Evolutionary conservation across 228 moss, liverwort and hornwort species (phyloP).

Genomic region (Sphagnum fallax): DNA sequence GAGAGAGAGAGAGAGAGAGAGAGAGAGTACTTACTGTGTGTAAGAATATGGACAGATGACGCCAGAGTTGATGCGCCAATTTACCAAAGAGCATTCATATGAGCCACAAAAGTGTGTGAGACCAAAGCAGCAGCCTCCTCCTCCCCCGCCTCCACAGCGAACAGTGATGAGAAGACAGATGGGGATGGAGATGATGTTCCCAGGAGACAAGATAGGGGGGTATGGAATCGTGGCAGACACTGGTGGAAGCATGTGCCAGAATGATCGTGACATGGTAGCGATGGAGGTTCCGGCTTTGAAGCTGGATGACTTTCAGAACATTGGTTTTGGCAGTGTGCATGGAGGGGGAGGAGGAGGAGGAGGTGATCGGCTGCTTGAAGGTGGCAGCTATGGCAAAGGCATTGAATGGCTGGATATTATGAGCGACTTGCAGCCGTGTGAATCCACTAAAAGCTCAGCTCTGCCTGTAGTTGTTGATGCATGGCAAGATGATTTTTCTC

Average conservation of each 20-base stretch:
- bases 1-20: too few relatives aligned
- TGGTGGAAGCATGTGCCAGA: not conserved
- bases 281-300: constrained; percentile 17
- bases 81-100: too few relatives aligned
- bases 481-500: constrained; percentile 50
- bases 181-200: too few relatives aligned
- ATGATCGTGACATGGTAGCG: not conserved
- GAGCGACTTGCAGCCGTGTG: constrained; percentile 45
- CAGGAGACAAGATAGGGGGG: not conserved
- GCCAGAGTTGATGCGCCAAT: too few relatives aligned
- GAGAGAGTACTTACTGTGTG: too few relatives aligned
- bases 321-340: constrained; percentile 38
- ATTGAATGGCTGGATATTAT: constrained; percentile 54
- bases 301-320: constrained; percentile 44
- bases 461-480: constrained; percentile 48
- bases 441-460: constrained; percentile 49
- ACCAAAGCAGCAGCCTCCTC: too few relatives aligned
- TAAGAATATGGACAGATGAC: too few relatives aligned
- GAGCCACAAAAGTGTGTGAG: too few relatives aligned
- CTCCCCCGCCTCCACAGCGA: too few relatives aligned
- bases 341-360: constrained; percentile 1
- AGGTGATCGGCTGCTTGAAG: not conserved
- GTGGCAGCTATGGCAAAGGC: not conserved
- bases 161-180: too few relatives aligned
- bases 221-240: not conserved